A percentile compares a stretch with the other conserved stretches of the same genome.
Conservation (phyloP, 306 rosid genomes). For the Morella rubra region DNA sequence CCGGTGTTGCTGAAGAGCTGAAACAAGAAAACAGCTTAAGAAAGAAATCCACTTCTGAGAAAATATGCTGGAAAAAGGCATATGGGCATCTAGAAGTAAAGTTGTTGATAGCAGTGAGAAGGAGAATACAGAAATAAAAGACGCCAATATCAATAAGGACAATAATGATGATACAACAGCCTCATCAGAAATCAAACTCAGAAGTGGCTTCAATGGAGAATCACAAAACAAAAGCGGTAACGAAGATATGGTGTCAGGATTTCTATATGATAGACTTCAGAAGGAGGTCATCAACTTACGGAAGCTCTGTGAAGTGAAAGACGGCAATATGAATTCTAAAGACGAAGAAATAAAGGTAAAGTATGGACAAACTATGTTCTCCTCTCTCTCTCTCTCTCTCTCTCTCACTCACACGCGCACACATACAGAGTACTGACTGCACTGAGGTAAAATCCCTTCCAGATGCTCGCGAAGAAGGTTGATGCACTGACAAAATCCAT, state of each 20-base stretch:
- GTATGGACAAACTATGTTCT: not conserved
- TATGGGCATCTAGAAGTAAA: conserved; percentile 73
- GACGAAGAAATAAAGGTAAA: conserved; percentile 87
- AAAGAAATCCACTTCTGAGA: conserved; percentile 44
- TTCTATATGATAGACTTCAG: conserved; percentile 81
- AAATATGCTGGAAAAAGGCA: conserved; percentile 56
- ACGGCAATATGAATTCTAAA: conserved; percentile 48
- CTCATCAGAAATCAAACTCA: conserved; percentile 33
- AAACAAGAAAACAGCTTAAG: conserved; percentile 38
- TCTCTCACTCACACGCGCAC: not conserved
- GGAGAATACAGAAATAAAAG: conserved; percentile 40
- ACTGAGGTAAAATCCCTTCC: conserved; percentile 29
- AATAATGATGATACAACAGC: conserved; percentile 25
- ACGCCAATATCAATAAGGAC: conserved; percentile 15
- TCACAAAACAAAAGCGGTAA: conserved; percentile 27
- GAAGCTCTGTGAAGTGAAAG: conserved; percentile 65
- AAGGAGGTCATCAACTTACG: conserved; percentile 76
- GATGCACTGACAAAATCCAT: conserved; percentile 78
- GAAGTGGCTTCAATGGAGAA: conserved; percentile 29
- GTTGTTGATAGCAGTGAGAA: conserved; percentile 66
- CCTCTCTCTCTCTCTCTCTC: not conserved
- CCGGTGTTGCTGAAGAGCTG: conserved; percentile 36
- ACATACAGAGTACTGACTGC: conserved; percentile 18
- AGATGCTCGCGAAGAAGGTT: conserved; percentile 78
- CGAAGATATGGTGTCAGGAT: conserved; percentile 80